A percentile compares a stretch with the other conserved stretches of the same genome.
These are phyloP conservation scores for Plantago lanceolata DNA, from an alignment of 305 asterid species.

Conservation along the genomic window DNA sequence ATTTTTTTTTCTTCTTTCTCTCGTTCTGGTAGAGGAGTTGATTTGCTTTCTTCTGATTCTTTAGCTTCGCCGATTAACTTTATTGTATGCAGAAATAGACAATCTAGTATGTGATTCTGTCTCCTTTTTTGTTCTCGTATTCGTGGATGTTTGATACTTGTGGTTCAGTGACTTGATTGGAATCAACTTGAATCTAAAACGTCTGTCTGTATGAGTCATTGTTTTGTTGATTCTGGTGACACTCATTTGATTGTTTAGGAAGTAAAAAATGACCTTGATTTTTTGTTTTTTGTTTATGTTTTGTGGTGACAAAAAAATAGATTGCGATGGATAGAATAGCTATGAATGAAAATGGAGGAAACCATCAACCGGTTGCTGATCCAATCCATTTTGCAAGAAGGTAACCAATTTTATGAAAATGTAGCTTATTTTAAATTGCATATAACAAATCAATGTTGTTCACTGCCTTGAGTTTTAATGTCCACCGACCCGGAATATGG, in stretches of 20 bases:
- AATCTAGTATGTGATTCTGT: neutral
- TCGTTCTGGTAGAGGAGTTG: neutral
- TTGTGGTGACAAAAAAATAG: neutral
- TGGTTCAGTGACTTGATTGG: neutral
- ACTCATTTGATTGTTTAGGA: neutral
- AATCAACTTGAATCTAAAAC: neutral
- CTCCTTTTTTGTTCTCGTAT: neutral
- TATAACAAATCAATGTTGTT: neutral
- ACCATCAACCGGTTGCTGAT: conserved; percentile 31
- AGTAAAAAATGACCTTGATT: neutral
- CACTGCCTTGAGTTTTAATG: neutral
- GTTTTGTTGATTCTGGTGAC: neutral
- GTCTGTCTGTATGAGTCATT: neutral
- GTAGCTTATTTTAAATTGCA: neutral
- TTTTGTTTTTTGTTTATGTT: neutral
- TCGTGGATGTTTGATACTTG: neutral
- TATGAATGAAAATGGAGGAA: conserved; percentile 28
- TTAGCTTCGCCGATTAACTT: neutral
- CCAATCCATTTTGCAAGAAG: conserved; percentile 46
- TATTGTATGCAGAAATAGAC: too few relatives aligned
- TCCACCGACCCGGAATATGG: neutral
- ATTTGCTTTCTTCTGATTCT: too few relatives aligned
- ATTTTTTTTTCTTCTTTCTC: neutral
- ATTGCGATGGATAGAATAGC: conserved; percentile 19
- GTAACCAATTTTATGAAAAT: conserved; percentile 26